These are phyloP conservation scores for Fusarium bulbicola DNA, from an alignment of 2,329 filamentous ascomycete genomes.

Conservation along the genomic window DNA sequence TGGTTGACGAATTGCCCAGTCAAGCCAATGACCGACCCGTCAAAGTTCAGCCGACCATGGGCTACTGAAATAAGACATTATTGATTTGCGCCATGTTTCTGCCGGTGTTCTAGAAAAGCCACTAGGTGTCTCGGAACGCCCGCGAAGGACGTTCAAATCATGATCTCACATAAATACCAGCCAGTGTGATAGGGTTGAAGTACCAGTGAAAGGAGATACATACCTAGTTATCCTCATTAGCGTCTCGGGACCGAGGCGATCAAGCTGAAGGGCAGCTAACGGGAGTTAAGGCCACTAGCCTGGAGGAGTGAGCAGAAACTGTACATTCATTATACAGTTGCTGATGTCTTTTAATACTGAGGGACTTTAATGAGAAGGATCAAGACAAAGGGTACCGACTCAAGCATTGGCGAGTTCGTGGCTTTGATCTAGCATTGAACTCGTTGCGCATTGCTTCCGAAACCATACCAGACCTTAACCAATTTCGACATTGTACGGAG, in stretches of 20 bases:
- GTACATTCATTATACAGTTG: background rate
- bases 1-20: background rate
- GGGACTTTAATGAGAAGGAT: background rate
- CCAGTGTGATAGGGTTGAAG: background rate
- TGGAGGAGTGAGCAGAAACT: background rate
- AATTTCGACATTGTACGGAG: background rate
- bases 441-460: background rate
- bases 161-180: background rate
- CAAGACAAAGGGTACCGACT: background rate
- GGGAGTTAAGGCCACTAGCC: background rate
- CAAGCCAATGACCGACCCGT: background rate
- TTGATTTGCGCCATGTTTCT: conserved; percentile 25
- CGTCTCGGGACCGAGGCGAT: background rate
- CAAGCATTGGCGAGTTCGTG: background rate
- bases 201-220: background rate
- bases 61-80: background rate
- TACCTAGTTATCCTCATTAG: background rate
- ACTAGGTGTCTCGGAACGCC: background rate
- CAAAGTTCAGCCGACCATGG: background rate
- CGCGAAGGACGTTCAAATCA: background rate
- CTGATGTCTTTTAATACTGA: background rate
- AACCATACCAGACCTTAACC: background rate
- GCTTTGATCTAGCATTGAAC: background rate
- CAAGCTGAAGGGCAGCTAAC: background rate
- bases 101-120: conserved; percentile 20